A percentile compares a stretch with the other conserved stretches of the same genome.
phyloP scores from a whole-genome alignment of 768 basidiomycete genomes.

The Imleria badia region DNA sequence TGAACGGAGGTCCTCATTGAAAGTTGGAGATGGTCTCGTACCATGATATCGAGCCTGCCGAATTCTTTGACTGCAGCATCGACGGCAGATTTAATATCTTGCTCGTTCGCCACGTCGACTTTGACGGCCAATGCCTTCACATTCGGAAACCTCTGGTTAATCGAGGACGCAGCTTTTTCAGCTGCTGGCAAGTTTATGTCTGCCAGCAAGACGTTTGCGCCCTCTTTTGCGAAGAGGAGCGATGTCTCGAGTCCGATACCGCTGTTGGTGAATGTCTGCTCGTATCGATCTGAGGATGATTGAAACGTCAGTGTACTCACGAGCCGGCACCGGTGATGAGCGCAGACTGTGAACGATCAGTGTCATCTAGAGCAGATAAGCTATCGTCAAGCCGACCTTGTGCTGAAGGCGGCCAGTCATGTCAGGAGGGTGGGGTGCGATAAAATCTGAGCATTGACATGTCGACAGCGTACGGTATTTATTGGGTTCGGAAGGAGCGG shows the following conservation, averaged over 20 bases:
- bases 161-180: conserved; percentile 61
- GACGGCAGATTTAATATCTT: conserved; percentile 79
- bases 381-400: conserved; percentile 44
- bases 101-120: conserved; percentile 89
- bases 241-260: conserved; percentile 96
- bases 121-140: conserved; percentile 67
- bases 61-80: conserved; percentile 78
- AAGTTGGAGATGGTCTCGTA: conserved; percentile 34
- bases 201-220: conserved; percentile 84
- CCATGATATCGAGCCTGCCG: conserved; percentile 95
- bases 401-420: conserved; percentile 71
- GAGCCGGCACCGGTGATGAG: conserved; percentile 88
- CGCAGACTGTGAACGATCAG: conserved; percentile 51
- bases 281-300: not conserved
- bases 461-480: not conserved
- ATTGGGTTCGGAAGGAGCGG: not conserved
- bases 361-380: not conserved
- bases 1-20: not conserved
- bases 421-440: conserved; percentile 5
- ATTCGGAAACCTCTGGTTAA: conserved; percentile 66
- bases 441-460: not conserved
- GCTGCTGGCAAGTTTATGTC: conserved; percentile 84
- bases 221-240: conserved; percentile 93
- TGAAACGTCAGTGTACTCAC: conserved; percentile 48
- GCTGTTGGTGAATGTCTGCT: conserved; percentile 41